phyloP scores from a whole-genome alignment of 139 green algal genomes.

The Asterochloris sp. region DNA sequence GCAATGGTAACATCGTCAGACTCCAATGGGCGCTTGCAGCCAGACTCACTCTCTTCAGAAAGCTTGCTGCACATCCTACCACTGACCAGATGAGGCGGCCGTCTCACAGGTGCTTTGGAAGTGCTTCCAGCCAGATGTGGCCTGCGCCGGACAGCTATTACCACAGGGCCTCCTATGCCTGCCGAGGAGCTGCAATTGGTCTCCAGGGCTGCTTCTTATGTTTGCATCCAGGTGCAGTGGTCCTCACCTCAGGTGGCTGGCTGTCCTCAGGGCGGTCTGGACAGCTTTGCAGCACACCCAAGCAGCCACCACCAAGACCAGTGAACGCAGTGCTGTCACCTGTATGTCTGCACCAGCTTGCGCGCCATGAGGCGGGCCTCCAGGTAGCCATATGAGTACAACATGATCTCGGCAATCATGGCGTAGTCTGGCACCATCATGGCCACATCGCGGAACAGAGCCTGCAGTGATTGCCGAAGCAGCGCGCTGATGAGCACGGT shows the following conservation, averaged over 20 bases:
- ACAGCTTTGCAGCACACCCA: too few relatives aligned
- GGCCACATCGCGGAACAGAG: conserved; percentile 77
- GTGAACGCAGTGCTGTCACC: conserved; percentile 31
- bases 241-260: too few relatives aligned
- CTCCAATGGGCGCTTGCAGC: background rate
- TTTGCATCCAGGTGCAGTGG: too few relatives aligned
- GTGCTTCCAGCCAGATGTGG: too few relatives aligned
- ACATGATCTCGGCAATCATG: conserved; percentile 76
- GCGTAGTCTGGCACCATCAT: conserved; percentile 91
- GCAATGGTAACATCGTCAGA: background rate
- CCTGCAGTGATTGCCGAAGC: conserved; percentile 13
- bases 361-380: conserved; percentile 56
- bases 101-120: too few relatives aligned
- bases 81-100: too few relatives aligned
- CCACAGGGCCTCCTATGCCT: too few relatives aligned
- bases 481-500: too few relatives aligned
- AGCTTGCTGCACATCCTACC: background rate
- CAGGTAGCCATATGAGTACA: conserved; percentile 80
- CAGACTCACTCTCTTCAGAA: background rate
- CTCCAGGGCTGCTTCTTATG: too few relatives aligned
- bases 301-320: background rate
- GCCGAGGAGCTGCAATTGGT: too few relatives aligned
- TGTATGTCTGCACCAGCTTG: conserved; percentile 67
- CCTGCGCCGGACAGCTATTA: too few relatives aligned
- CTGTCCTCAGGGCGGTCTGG: too few relatives aligned